Conservation (phyloP, 768 basidiomycete genomes). For the Cystobasidium tubakii region DNA sequence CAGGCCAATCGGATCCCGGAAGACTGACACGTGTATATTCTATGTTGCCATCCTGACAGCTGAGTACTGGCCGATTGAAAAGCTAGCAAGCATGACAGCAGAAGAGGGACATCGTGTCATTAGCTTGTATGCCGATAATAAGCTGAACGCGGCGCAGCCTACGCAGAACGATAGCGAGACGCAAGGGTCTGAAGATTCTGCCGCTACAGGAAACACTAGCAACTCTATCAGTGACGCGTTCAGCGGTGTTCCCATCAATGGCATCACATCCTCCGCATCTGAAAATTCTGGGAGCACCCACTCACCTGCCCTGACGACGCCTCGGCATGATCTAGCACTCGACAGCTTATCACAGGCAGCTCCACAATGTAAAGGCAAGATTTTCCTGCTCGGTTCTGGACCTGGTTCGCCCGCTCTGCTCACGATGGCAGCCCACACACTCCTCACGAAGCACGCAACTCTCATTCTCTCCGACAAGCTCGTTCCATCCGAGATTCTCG, state of each 20-base stretch:
- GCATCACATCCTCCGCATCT: too few species aligned
- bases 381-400: conserved; percentile 86
- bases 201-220: not conserved
- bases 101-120: conserved; percentile 20
- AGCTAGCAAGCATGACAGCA: conserved; percentile 61
- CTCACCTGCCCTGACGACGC: not conserved
- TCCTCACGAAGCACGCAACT: conserved; percentile 72
- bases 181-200: not conserved
- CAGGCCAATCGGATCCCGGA: too few species aligned
- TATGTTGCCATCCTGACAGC: conserved; percentile 14
- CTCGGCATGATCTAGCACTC: conserved; percentile 22
- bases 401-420: conserved; percentile 91
- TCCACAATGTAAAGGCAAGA: conserved; percentile 57
- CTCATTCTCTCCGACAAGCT: conserved; percentile 93
- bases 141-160: not conserved
- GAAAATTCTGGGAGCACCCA: too few species aligned
- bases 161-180: not conserved
- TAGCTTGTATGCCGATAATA: conserved; percentile 5
- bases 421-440: conserved; percentile 74
- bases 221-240: not conserved
- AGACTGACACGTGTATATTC: not conserved
- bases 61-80: conserved; percentile 86
- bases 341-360: not conserved
- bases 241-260: too few species aligned
- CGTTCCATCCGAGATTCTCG: conserved; percentile 79